A percentile compares a stretch with the other conserved stretches of the same genome.
Conservation (phyloP, 225 moss, liverwort and hornwort species). For the Neckera pumila region DNA sequence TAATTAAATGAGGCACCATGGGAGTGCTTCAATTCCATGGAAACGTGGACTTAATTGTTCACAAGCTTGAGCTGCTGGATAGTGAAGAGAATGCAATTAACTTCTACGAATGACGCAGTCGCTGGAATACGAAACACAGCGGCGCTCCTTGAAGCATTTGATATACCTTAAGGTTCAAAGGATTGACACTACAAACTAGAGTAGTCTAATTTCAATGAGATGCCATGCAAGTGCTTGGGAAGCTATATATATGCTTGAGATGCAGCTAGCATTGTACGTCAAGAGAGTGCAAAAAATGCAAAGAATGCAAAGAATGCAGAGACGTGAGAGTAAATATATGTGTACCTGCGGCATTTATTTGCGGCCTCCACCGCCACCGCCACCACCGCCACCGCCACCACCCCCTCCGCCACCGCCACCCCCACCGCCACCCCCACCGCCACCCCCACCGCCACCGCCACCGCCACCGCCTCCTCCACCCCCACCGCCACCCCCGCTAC, state of each 20-base stretch:
- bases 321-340: too few relatives aligned
- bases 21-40: background rate
- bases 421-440: fast-evolving
- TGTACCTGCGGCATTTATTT: background rate
- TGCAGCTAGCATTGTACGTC: background rate
- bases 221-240: background rate
- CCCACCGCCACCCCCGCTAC: background rate
- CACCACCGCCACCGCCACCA: fast-evolving
- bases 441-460: fast-evolving
- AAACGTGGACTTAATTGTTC: background rate
- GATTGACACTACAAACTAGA: background rate
- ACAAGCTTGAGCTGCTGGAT: background rate
- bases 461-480: fast-evolving
- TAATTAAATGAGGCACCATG: background rate
- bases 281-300: background rate
- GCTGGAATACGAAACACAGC: background rate
- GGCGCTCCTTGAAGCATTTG: background rate
- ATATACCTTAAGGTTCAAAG: background rate
- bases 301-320: background rate
- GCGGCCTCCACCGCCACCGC: background rate
- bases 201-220: background rate
- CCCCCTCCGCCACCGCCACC: fast-evolving
- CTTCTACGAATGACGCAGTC: too few relatives aligned
- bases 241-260: background rate
- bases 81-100: background rate